A percentile compares a stretch with the other conserved stretches of the same genome.
phyloP scores from a whole-genome alignment of 805 yeast species.

The Metschnikowia similis region DNA sequence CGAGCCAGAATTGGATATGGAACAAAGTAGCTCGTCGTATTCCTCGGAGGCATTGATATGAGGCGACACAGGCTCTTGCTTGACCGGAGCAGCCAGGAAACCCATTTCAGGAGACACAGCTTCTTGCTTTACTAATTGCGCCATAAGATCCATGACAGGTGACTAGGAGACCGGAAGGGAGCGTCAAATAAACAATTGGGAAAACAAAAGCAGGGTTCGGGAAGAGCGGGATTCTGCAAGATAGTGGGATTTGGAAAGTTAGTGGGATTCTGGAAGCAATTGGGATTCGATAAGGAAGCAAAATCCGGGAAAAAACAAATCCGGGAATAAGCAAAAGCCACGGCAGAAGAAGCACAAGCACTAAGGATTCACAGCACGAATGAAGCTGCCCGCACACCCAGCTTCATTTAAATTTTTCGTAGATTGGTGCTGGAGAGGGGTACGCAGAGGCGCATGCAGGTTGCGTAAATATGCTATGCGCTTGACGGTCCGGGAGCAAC shows the following conservation, averaged over 20 bases:
- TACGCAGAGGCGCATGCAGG: slow-evolving; percentile 7
- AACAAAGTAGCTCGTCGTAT: background rate
- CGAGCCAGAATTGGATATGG: background rate
- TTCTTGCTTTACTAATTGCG: background rate
- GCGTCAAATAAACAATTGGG: too few relatives aligned
- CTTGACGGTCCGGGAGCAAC: slow-evolving; percentile 4
- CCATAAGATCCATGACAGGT: background rate
- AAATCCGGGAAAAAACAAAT: background rate
- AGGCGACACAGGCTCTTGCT: slow-evolving; percentile 2
- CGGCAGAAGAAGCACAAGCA: too few relatives aligned
- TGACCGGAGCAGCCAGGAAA: background rate
- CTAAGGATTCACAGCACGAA: background rate
- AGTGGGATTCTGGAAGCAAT: too few relatives aligned
- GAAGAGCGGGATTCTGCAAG: too few relatives aligned
- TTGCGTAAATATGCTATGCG: slow-evolving; percentile 8
- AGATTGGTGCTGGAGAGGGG: slow-evolving; percentile 13
- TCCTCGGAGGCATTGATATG: background rate
- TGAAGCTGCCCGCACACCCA: background rate
- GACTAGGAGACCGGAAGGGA: background rate
- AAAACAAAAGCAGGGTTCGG: too few relatives aligned
- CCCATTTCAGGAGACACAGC: background rate
- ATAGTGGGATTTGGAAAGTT: too few relatives aligned
- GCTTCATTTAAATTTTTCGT: slow-evolving; percentile 10
- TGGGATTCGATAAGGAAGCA: too few relatives aligned
- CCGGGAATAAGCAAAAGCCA: background rate